These are phyloP conservation scores for Aspergillus baeticus DNA, from an alignment of 495 filamentous ascomycete genomes.

Conservation along the genomic window DNA sequence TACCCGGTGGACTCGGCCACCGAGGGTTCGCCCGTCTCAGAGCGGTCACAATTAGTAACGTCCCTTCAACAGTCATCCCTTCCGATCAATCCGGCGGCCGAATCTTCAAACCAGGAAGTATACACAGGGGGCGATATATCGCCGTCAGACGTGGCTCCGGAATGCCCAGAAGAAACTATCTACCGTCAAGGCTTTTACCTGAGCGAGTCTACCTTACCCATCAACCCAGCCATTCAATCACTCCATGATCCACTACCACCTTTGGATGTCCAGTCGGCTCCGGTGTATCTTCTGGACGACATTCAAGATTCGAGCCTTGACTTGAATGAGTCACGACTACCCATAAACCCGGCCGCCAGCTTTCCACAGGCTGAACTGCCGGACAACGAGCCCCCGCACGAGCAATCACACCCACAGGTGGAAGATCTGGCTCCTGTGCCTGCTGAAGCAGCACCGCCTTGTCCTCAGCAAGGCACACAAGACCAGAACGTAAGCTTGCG, in stretches of 20 bases:
- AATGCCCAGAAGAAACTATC: slow-evolving; percentile 13
- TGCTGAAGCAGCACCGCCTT: not conserved
- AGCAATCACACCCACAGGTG: not conserved
- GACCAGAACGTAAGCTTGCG: not conserved
- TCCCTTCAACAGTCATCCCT: slow-evolving; percentile 24
- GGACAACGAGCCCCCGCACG: no score
- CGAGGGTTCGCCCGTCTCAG: slow-evolving; percentile 10
- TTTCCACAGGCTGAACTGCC: not conserved
- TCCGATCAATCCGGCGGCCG: slow-evolving; percentile 34
- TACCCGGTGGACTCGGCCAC: slow-evolving; percentile 18
- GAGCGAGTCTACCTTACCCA: not conserved
- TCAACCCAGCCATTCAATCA: not conserved
- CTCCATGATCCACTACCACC: not conserved
- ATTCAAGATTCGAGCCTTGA: not conserved
- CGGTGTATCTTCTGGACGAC: not conserved
- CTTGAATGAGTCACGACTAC: not conserved
- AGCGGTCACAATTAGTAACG: slow-evolving; percentile 15
- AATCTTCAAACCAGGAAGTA: slow-evolving; percentile 14
- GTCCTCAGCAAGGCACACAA: not conserved
- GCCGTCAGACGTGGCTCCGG: slow-evolving; percentile 13
- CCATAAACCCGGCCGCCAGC: not conserved
- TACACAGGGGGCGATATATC: slow-evolving; percentile 3
- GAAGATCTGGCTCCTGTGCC: not conserved
- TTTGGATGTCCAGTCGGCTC: not conserved
- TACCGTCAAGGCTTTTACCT: not conserved